These are phyloP conservation scores for Zymoseptoria crescenta DNA, from an alignment of 2,329 filamentous ascomycete species.

Conservation along the genomic window DNA sequence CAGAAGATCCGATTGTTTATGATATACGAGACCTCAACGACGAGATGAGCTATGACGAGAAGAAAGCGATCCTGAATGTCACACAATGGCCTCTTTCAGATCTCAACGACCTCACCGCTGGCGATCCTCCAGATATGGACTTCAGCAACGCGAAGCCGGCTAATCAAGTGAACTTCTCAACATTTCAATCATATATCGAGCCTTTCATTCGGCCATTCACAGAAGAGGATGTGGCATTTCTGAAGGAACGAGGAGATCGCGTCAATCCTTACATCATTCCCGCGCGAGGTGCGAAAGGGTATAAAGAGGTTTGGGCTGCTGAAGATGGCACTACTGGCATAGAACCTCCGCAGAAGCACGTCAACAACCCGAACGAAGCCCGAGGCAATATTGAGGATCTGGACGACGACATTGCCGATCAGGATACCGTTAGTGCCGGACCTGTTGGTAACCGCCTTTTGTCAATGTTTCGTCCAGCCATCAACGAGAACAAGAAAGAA, in stretches of 20 bases:
- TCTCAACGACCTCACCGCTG: slow-evolving; percentile 75
- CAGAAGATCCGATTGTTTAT: slow-evolving; percentile 85
- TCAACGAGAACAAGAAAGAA: slow-evolving; percentile 43
- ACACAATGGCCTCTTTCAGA: slow-evolving; percentile 73
- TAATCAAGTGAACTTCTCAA: slow-evolving; percentile 88
- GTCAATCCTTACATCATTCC: slow-evolving; percentile 78
- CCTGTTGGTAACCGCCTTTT: slow-evolving; percentile 78
- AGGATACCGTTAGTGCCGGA: slow-evolving; percentile 80
- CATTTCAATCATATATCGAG: slow-evolving; percentile 87
- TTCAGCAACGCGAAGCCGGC: slow-evolving; percentile 90
- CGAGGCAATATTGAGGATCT: slow-evolving; percentile 81
- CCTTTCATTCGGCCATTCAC: slow-evolving; percentile 82
- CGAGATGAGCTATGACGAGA: slow-evolving; percentile 76
- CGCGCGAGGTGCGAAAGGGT: slow-evolving; percentile 73
- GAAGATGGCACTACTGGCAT: slow-evolving; percentile 77
- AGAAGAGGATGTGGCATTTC: slow-evolving; percentile 88
- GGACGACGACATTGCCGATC: slow-evolving; percentile 77
- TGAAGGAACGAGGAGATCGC: slow-evolving; percentile 79
- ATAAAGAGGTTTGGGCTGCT: slow-evolving; percentile 86
- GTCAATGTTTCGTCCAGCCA: slow-evolving; percentile 68
- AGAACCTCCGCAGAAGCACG: slow-evolving; percentile 57
- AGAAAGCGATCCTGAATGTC: slow-evolving; percentile 81
- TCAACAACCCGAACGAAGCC: slow-evolving; percentile 69
- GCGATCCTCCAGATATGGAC: slow-evolving; percentile 85
- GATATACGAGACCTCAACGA: slow-evolving; percentile 71